Evolutionary conservation across 2,329 filamentous ascomycete species (phyloP).

Genomic region (Pezicula neosporulosa): DNA sequence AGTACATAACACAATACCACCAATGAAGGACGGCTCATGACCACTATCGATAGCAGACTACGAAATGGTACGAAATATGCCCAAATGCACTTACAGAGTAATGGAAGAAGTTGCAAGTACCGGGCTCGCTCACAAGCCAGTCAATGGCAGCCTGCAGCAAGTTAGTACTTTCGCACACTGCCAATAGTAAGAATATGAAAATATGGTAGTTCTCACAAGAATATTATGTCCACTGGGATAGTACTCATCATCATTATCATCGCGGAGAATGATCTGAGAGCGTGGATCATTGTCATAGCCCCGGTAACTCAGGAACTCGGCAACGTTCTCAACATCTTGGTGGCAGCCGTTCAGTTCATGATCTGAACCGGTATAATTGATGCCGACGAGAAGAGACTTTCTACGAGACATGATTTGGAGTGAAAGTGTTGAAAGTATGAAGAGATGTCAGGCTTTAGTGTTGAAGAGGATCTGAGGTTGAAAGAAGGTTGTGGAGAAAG

Average conservation of each 20-base stretch:
- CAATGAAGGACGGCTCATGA: too few species aligned
- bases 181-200: background rate
- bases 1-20: too few species aligned
- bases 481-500: too few species aligned
- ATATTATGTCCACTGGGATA: slow-evolving; percentile 34
- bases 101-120: slow-evolving; percentile 50
- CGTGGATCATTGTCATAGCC: slow-evolving; percentile 30
- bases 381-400: slow-evolving; percentile 50
- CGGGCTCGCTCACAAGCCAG: slow-evolving; percentile 52
- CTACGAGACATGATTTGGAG: slow-evolving; percentile 6
- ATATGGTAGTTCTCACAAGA: slow-evolving; percentile 6
- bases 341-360: slow-evolving; percentile 19
- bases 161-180: slow-evolving; percentile 24
- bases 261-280: slow-evolving; percentile 34
- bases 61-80: too few species aligned
- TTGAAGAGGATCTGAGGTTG: too few species aligned
- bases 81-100: slow-evolving; percentile 38
- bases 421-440: background rate
- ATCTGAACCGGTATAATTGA: slow-evolving; percentile 29
- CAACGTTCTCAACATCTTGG: slow-evolving; percentile 34
- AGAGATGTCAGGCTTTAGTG: background rate
- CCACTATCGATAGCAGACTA: too few species aligned
- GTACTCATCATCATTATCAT: slow-evolving; percentile 28
- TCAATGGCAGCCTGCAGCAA: slow-evolving; percentile 44
- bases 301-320: slow-evolving; percentile 33